Base-by-base conservation (phyloP, 1,284 basidiomycete species). In the Malassezia pachydermatis region DNA sequence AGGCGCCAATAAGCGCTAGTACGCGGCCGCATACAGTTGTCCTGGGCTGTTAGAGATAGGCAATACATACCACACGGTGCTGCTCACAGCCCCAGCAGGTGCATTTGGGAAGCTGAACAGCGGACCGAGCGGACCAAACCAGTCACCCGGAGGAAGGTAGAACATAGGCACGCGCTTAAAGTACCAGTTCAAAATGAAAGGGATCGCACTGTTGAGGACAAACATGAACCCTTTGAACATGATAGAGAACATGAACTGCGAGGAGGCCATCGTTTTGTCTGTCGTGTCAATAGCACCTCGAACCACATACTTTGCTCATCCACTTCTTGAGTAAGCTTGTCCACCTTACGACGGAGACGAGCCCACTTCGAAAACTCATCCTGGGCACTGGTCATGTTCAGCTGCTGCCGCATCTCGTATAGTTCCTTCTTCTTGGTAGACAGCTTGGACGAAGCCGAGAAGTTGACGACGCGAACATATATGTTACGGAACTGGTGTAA, bases 311-410 rank as follows among this genome's bases (percentile, higher is more conserved):
- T 96, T 58, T 86, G 77, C 72, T 83, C 84, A 75, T 98, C 92
- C n/a, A 98, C 77, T 41, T 96, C 88, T 24, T 81, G 80, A n/a
- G 94, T 73, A 5, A 84, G 84, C 74, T 94, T 95, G 75, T 99
- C 94, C 27, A 95, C 81, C 59, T 80, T 86, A 57, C 94, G 75
- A 63, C 86, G 77, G 63, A 98, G 75, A 75, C 89, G 92, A 36
- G 92, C 92, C 94, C 94, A 98, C 75, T 89, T 96, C 14, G 90
- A 86, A 72, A 99, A 98, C 70, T 98, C 85, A 70, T 96, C 92
- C 72, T 98, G 92, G 11, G 88, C 86, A 62, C 85, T 88, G 24
- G 90, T 98, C 65, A 83, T 81, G 51, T 84, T 74, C 8, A 98
- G 79, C 70, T 95, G 86, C 30, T 84, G 80, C 75, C 92, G 90